Conservation (phyloP, 2,329 filamentous ascomycete genomes). For the Fusarium sp. region DNA sequence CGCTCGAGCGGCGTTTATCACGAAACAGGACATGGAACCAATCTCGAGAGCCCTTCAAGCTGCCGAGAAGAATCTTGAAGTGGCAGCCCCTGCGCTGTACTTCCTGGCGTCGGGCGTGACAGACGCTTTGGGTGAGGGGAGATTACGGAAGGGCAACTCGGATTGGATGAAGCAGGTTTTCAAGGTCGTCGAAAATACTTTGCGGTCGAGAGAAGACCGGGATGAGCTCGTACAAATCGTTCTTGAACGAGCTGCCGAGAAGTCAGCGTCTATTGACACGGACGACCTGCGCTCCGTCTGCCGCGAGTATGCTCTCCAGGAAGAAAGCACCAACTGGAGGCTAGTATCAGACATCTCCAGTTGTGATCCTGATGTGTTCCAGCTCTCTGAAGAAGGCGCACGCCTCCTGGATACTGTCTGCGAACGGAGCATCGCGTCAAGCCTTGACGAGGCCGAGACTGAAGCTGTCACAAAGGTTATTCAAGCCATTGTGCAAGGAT, state of each 20-base stretch:
- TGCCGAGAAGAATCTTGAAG: conserved; percentile 49
- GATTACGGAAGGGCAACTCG: conserved; percentile 49
- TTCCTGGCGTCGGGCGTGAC: conserved; percentile 52
- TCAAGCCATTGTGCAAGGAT: conserved; percentile 57
- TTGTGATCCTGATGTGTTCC: conserved; percentile 62
- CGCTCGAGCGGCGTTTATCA: conserved; percentile 60
- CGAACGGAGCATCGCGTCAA: conserved; percentile 45
- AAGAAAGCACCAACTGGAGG: conserved; percentile 54
- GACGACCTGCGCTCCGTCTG: conserved; percentile 58
- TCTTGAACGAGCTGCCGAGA: conserved; percentile 45
- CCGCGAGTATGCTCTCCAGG: conserved; percentile 54
- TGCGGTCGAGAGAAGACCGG: conserved; percentile 41
- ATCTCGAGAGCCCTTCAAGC: conserved; percentile 56
- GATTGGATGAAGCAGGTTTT: conserved; percentile 56
- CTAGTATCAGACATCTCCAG: conserved; percentile 55
- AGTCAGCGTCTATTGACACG: conserved; percentile 52
- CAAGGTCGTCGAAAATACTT: conserved; percentile 45
- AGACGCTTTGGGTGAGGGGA: conserved; percentile 40
- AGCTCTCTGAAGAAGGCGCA: conserved; percentile 53
- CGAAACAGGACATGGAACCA: conserved; percentile 55
- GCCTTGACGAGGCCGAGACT: conserved; percentile 30
- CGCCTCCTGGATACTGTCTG: conserved; percentile 56
- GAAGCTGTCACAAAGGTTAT: conserved; percentile 52
- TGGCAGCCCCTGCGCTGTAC: conserved; percentile 60
- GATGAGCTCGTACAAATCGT: conserved; percentile 47